These are phyloP conservation scores for Pyrenula aspistea DNA, from an alignment of 495 filamentous ascomycete genomes.

Conservation along the genomic window DNA sequence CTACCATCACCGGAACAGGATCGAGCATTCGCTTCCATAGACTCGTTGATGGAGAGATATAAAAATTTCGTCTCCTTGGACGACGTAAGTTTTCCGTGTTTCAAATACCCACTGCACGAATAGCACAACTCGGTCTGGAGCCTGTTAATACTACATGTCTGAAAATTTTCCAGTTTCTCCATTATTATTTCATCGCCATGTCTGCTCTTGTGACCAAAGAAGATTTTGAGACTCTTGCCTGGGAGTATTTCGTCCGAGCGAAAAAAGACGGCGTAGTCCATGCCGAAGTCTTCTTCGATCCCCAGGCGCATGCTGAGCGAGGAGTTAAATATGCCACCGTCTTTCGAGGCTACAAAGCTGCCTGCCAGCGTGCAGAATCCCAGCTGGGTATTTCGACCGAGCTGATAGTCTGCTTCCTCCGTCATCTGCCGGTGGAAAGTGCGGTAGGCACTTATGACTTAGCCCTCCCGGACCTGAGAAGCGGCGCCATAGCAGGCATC, in stretches of 20 bases:
- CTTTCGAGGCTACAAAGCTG: constrained; percentile 44
- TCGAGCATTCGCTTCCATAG: constrained; percentile 46
- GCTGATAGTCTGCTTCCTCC: constrained; percentile 58
- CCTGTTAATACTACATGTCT: too few relatives aligned
- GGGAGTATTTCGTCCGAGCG: constrained; percentile 56
- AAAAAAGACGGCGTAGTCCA: constrained; percentile 55
- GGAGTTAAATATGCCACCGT: constrained; percentile 49
- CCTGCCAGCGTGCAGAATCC: constrained; percentile 45
- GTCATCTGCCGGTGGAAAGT: constrained; percentile 49
- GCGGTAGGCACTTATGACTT: constrained; percentile 35
- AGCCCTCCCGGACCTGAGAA: constrained; percentile 34
- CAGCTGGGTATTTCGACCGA: constrained; percentile 51
- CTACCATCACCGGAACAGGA: constrained; percentile 40
- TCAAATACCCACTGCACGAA: too few relatives aligned
- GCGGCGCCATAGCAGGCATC: constrained; percentile 45
- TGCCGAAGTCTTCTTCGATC: constrained; percentile 73
- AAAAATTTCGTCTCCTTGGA: constrained; percentile 54
- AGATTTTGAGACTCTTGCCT: constrained; percentile 67
- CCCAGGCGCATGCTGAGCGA: constrained; percentile 57
- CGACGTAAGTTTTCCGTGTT: constrained; percentile 23
- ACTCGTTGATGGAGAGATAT: constrained; percentile 47
- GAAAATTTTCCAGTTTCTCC: constrained; percentile 34
- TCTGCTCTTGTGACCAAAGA: constrained; percentile 42
- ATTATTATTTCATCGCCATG: constrained; percentile 71
- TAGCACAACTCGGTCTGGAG: too few relatives aligned